Evolutionary conservation across 805 yeast genomes (phyloP).

Genomic region (Candida arabinofermentans): DNA sequence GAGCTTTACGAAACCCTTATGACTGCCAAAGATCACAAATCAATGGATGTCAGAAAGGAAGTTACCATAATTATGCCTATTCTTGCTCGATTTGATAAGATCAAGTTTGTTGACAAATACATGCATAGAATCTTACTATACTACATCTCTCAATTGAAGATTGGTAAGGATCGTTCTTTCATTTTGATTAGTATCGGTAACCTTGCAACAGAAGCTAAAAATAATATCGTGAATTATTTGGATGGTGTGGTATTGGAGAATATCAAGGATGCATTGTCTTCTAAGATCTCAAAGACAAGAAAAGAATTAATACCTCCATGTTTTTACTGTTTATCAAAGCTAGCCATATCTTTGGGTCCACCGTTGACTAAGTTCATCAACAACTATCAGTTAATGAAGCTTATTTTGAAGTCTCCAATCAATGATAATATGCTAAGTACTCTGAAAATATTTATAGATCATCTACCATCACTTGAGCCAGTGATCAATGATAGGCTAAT

Average conservation of each 20-base stretch:
- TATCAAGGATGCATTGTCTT: conserved; percentile 71
- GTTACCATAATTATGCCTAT: conserved; percentile 81
- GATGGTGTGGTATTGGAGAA: conserved; percentile 86
- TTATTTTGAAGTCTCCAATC: conserved; percentile 77
- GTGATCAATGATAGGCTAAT: conserved; percentile 68
- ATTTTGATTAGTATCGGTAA: conserved; percentile 81
- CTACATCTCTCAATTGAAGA: conserved; percentile 73
- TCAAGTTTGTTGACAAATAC: conserved; percentile 72
- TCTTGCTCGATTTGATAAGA: conserved; percentile 73
- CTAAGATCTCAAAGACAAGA: conserved; percentile 55
- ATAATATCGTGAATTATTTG: conserved; percentile 80
- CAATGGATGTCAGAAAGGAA: conserved; percentile 72
- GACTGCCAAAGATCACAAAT: conserved; percentile 72
- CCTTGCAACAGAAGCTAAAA: conserved; percentile 73
- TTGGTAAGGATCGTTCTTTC: conserved; percentile 65
- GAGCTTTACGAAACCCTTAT: conserved; percentile 73
- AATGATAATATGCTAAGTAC: conserved; percentile 81
- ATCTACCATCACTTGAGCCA: conserved; percentile 77
- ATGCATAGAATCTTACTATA: conserved; percentile 75
- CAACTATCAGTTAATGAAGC: conserved; percentile 65
- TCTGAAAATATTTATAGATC: conserved; percentile 57
- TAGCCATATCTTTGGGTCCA: conserved; percentile 88
- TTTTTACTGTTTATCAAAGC: conserved; percentile 81
- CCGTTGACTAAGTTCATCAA: conserved; percentile 87
- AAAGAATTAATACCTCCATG: conserved; percentile 81